Evolutionary conservation across 805 yeast genomes (phyloP).

Genomic region (Saturnispora besseyi): DNA sequence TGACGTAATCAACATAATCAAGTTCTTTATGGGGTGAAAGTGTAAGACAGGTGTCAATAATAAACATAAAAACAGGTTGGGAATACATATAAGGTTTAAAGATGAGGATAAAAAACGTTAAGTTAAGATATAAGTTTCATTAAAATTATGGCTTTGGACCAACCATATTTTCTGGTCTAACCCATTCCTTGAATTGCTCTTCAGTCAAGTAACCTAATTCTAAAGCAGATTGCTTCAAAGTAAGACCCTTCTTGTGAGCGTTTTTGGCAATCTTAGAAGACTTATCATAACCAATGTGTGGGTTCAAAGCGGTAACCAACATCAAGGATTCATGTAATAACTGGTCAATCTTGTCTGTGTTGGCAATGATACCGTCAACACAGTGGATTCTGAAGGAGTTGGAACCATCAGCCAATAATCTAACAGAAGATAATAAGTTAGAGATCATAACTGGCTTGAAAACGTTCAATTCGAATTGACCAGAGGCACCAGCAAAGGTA

Average conservation of each 20-base stretch:
- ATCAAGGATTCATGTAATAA: conserved; percentile 88
- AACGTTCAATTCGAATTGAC: conserved; percentile 96
- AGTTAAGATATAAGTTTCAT: not conserved
- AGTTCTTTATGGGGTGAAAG: not conserved
- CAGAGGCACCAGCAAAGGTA: conserved; percentile 97
- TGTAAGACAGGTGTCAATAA: not conserved
- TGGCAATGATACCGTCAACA: conserved; percentile 90
- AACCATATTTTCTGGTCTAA: conserved; percentile 95
- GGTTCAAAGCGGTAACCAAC: conserved; percentile 98
- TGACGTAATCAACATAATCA: not conserved
- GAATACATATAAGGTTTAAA: not conserved
- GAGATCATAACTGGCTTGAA: conserved; percentile 95
- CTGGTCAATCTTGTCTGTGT: conserved; percentile 77
- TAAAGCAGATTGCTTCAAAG: conserved; percentile 89
- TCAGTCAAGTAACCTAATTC: conserved; percentile 78
- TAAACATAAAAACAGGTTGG: not conserved
- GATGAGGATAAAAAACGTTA: not conserved
- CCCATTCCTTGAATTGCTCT: conserved; percentile 93
- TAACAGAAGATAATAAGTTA: conserved; percentile 78
- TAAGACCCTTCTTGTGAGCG: conserved; percentile 96
- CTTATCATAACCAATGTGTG: conserved; percentile 95
- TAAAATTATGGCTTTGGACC: conserved; percentile 54
- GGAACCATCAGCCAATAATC: conserved; percentile 83
- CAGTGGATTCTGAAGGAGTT: conserved; percentile 89
- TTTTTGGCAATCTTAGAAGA: conserved; percentile 98